Base-by-base conservation (phyloP, 805 yeast genomes). In the Starmerella bombi region DNA sequence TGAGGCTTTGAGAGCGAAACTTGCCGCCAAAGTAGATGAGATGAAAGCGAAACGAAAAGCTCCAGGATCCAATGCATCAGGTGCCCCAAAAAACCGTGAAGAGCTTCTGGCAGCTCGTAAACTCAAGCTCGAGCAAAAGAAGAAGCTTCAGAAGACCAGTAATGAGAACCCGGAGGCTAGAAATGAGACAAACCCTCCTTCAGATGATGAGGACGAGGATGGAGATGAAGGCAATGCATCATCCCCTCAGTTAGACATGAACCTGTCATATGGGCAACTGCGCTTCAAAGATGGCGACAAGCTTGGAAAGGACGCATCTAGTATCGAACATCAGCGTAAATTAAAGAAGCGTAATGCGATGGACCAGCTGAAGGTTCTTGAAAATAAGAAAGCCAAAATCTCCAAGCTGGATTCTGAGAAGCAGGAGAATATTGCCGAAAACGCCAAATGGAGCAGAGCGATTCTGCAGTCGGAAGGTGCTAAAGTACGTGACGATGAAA, bases 401-500 rank as follows among this genome's bases (percentile, higher is more conserved):
- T 71, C 70, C 12, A 54, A 62, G 28, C 61, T 84, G 55, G 77
- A 77, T 44, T 83, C 74, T 34, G 72, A 76, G 33, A 78, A 75
- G 54, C 68, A 68, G 41, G 58, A 61, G 22, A 69, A 72, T 46
- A 60, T 70, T 15, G 71, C 71, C 42, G 84, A 81, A 45, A 83
- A 85, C 54, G 77, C 75, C 27, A 74, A 77, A 54, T 91, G 99
- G 99, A 75, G 72, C 51, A 72, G 73, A 52, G 83, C 91, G 9
- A 66, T 88, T 63, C 70, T 80, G 23, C 86, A 79, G 55, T 84
- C 93, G 6, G 93, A 85, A 60, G 98, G 98, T 37, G 67, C 63
- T 27, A 88, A 84, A 59, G 66, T 88, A 34, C 80, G 80, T 52
- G 95, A 91, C 60, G 93, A 88, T 59, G 97, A 88, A 59, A 77